phyloP scores from a whole-genome alignment of 257 asterid genomes.

The Leonotis leonurus region DNA sequence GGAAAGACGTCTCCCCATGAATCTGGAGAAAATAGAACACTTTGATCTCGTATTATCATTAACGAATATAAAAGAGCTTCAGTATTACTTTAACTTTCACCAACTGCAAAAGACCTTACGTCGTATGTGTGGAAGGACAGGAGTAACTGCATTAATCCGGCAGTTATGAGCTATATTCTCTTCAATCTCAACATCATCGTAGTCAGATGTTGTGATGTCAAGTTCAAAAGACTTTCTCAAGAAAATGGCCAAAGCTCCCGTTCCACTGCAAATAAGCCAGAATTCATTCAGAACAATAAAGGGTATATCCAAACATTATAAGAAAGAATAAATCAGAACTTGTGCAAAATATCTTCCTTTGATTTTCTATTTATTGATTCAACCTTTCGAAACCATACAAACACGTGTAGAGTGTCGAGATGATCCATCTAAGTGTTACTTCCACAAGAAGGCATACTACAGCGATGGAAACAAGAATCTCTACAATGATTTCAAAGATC shows the following conservation, averaged over 20 bases:
- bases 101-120: slow-evolving; percentile 38
- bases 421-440: not conserved
- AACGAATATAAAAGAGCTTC: not conserved
- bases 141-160: slow-evolving; percentile 58
- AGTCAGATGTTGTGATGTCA: slow-evolving; percentile 93
- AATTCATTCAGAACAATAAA: too few relatives aligned
- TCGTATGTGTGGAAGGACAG: slow-evolving; percentile 71
- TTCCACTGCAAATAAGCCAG: slow-evolving; percentile 62
- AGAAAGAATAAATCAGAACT: not conserved
- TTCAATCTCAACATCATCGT: slow-evolving; percentile 77
- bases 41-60: not conserved
- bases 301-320: not conserved
- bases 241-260: slow-evolving; percentile 93
- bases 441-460: not conserved
- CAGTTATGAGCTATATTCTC: slow-evolving; percentile 80
- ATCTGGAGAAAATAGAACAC: slow-evolving; percentile 40
- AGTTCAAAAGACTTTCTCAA: slow-evolving; percentile 53
- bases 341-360: not conserved
- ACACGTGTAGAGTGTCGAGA: not conserved
- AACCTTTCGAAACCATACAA: not conserved
- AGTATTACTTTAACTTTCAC: not conserved
- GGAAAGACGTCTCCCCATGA: slow-evolving; percentile 93
- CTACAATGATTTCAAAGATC: not conserved
- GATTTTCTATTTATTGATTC: not conserved
- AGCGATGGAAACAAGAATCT: not conserved